Base-by-base conservation (phyloP, 192 early-diverging fungal genomes). In the Rhizoclosmatium globosum region DNA sequence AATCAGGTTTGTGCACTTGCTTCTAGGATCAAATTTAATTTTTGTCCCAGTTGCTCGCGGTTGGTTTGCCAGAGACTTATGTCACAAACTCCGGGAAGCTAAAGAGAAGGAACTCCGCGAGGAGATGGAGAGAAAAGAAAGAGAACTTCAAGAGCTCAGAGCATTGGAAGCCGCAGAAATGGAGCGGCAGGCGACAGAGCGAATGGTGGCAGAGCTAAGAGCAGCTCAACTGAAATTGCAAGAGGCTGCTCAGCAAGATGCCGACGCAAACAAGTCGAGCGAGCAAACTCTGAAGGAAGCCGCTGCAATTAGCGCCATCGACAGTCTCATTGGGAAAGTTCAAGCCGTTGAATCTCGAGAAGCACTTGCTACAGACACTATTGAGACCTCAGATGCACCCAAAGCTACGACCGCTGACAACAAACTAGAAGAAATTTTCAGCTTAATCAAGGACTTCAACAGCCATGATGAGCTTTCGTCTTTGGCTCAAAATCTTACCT, bases 11-110 rank as follows among this genome's bases (percentile, higher is more conserved):
- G 73, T 13, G n/a, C 69, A 50, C 41, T 31, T 65, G n/a, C 38
- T 65, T 65, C 38, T 19, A 3, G 38, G 2, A 65, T 31, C 31
- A 31, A 31, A 31, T 31, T 31, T 31, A 78, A 83, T 46, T 81
- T 7, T 65, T 23, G 67, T 39, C 42, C 31, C 31, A 85, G 85
- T 81, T 2, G 50, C 78, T 2, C 76, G 88, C 15, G 88, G 88
- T 9, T 88, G 88, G 86, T 84, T 86, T 80, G 88, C 86, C 15
- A 46, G 88, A 17, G 79, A 87, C 21, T 78, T 80, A 43, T 88
- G 76, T 71, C 47, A 69, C 19, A 15, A 38, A 31, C 41, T 86
- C 43, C 53, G 74, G 15, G 74, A 69, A 50, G 79, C 81, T 46
- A 84, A 82, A 64, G 2, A 45, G 17, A 9, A 73, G 45, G 17